phyloP scores from a whole-genome alignment of 257 asterid genomes.

The Ajuga chamaepitys region DNA sequence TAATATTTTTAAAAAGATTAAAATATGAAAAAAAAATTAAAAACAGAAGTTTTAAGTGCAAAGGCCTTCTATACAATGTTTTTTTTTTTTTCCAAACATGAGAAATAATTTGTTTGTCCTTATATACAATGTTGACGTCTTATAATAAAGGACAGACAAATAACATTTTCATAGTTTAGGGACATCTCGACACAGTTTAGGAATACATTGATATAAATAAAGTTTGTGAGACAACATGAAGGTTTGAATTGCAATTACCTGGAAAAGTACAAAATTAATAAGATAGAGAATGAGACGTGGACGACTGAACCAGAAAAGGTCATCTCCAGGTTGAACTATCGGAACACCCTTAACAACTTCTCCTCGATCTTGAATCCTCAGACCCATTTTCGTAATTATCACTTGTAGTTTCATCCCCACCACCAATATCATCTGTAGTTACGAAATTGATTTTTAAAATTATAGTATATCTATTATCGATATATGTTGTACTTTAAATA shows the following conservation, averaged over 20 bases:
- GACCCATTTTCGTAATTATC: constrained; percentile 82
- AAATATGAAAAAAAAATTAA: too few species aligned
- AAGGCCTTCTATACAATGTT: too few species aligned
- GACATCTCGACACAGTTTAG: too few species aligned
- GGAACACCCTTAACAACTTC: constrained; percentile 81
- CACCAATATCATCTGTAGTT: constrained; percentile 66
- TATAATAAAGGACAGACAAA: too few species aligned
- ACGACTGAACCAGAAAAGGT: constrained; percentile 78
- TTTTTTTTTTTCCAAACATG: too few species aligned
- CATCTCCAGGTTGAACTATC: constrained; percentile 69
- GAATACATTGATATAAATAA: too few species aligned
- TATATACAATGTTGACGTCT: too few species aligned
- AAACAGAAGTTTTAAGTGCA: too few species aligned
- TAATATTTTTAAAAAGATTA: too few species aligned
- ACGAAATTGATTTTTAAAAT: not conserved
- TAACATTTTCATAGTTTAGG: too few species aligned
- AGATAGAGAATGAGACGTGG: constrained; percentile 66
- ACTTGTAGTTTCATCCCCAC: constrained; percentile 91
- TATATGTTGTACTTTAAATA: not conserved
- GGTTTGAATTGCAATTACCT: constrained; percentile 24
- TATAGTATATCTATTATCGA: too few species aligned
- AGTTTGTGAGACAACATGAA: not conserved
- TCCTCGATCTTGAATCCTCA: constrained; percentile 67
- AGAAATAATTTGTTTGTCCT: too few species aligned
- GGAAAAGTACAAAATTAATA: constrained; percentile 76